Base-by-base conservation (phyloP, 306 rosid species). In the Malus sylvestris region DNA sequence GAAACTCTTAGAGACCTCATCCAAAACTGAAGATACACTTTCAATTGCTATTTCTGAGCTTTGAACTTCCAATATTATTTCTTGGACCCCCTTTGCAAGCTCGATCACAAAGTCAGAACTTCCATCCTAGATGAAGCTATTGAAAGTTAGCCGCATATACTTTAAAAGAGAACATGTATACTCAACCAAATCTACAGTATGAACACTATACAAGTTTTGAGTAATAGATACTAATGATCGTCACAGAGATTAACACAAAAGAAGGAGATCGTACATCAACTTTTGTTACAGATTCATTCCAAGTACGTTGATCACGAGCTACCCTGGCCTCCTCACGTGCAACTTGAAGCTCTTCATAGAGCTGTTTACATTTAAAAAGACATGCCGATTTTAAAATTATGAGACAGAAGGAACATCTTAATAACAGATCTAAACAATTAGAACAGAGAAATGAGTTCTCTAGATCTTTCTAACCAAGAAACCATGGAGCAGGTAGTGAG, bases 321-420 rank as follows among this genome's bases (percentile, higher is more conserved):
- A 83, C 70, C 76, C 76, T 86, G 57, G 91, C 91, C 78, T 85
- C 92, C 80, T 94, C 91, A 71, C 76, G 86, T 71, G 93, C 96
- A 72, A 58, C 69, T 23, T 51, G 75, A 78, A 92, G 95, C 84
- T 92, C 93, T 74, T 87, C 88, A 49, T 83, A 75, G 81, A 94
- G 91, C 98, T 94, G 78, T 64, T 46, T 11, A 76, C 72, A 60
- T 22, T 29, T 71, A 44, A 84, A 35, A 76, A 72, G 30, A 74
- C 52, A 57, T 63, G 79, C 42, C 68, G 64, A 76, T 68, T 71
- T 77, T 77, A 81, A 75, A 76, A 66, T 73, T 32, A 63, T 22
- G 73, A 70, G 75, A 67, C 58, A 82, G 58, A 77, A 68, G 72
- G 60, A 52, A 70, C 61, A 59, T 30, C 29, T 52, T 42, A 55